Conservation (phyloP, 148 eudicot genomes). For the Polygonum aviculare region DNA sequence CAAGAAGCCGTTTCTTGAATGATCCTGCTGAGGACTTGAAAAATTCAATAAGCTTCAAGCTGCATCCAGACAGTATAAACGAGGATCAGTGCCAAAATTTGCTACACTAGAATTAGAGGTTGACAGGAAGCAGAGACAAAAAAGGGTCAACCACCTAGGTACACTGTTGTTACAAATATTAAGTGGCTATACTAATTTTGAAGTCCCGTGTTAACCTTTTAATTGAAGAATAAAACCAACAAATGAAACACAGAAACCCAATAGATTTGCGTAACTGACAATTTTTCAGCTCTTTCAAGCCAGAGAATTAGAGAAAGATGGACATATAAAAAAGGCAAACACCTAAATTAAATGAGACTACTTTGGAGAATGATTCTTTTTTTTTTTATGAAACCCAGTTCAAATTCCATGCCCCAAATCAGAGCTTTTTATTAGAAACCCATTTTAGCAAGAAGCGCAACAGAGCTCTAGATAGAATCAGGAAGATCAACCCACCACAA, state of each 20-base stretch:
- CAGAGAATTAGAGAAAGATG: background rate
- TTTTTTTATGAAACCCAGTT: background rate
- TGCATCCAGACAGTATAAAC: background rate
- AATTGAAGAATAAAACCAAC: background rate
- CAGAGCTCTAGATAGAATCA: background rate
- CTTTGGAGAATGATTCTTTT: background rate
- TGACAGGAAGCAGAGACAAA: background rate
- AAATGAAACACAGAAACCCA: background rate
- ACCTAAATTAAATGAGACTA: background rate
- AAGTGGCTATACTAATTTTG: background rate
- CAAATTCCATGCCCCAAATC: background rate
- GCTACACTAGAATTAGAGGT: background rate
- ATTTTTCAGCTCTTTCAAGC: background rate
- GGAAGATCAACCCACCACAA: conserved; percentile 1
- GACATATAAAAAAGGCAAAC: background rate
- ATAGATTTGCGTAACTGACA: background rate
- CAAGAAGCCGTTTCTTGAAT: background rate
- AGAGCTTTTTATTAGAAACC: background rate
- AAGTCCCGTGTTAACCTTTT: background rate
- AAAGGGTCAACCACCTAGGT: background rate
- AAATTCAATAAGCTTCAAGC: background rate
- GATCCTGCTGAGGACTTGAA: background rate
- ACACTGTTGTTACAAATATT: background rate
- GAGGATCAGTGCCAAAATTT: background rate
- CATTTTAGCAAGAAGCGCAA: background rate